Evolutionary conservation across 1,284 basidiomycete species (phyloP).

Genomic region (Leccinum subrobustum): DNA sequence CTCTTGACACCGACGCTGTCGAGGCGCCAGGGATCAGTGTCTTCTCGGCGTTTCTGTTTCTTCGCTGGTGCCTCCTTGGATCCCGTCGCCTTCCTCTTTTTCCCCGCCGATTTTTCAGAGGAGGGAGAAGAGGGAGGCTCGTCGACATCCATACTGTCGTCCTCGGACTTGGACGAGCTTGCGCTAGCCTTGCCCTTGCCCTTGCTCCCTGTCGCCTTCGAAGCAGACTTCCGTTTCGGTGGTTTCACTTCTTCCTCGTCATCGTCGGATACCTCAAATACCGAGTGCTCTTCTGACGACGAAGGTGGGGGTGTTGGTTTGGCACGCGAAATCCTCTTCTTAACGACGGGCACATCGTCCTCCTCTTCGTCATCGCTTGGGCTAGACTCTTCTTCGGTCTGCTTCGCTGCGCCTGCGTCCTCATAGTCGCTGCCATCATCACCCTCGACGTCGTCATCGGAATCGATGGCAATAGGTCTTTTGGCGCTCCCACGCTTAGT

Average conservation of each 20-base stretch:
- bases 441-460: conserved; percentile 39
- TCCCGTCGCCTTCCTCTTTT: conserved; percentile 49
- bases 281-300: conserved; percentile 27
- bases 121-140: conserved; percentile 38
- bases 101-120: conserved; percentile 43
- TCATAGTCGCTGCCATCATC: conserved; percentile 28
- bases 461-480: conserved; percentile 42
- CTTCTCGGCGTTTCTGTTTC: conserved; percentile 61
- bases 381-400: conserved; percentile 19
- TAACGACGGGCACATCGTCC: conserved; percentile 23
- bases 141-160: conserved; percentile 58
- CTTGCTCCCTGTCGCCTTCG: conserved; percentile 30
- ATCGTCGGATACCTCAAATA: conserved; percentile 31
- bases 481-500: conserved; percentile 36
- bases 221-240: conserved; percentile 29
- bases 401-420: conserved; percentile 5
- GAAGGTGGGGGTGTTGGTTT: conserved; percentile 33
- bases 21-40: conserved; percentile 82
- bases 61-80: conserved; percentile 53
- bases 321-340: conserved; percentile 17
- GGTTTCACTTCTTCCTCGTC: conserved; percentile 31
- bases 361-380: conserved; percentile 25
- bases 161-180: conserved; percentile 30
- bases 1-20: conserved; percentile 57
- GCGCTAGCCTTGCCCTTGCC: conserved; percentile 23